Evolutionary conservation across 2,329 filamentous ascomycete species (phyloP).

Genomic region (Phaeosphaeriaceae sp.): DNA sequence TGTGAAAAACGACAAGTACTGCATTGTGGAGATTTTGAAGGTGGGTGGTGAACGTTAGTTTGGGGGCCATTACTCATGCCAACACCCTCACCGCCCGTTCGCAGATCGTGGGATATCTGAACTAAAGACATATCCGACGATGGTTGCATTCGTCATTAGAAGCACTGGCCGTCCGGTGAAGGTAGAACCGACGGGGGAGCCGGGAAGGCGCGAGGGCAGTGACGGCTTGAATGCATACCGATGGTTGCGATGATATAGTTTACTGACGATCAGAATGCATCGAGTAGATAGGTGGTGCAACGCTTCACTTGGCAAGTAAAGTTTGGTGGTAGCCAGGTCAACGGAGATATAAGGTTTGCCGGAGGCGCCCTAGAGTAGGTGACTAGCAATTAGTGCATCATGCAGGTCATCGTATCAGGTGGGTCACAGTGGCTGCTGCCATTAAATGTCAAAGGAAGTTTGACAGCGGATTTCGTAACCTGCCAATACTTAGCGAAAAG

Average conservation of each 20-base stretch:
- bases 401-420: conserved; percentile 3
- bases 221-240: neutral
- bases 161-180: neutral
- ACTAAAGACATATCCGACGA: neutral
- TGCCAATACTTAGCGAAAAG: conserved; percentile 18
- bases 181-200: neutral
- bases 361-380: conserved; percentile 6
- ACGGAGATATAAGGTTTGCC: conserved; percentile 24
- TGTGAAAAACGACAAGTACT: neutral
- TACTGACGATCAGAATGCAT: neutral
- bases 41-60: neutral
- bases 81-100: conserved; percentile 2
- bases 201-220: neutral
- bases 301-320: conserved; percentile 1
- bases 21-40: neutral
- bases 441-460: conserved; percentile 19
- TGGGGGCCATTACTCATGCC: conserved; percentile 1
- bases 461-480: conserved; percentile 28
- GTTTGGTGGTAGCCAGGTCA: conserved; percentile 14
- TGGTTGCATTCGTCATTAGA: neutral
- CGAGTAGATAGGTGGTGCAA: conserved; percentile 1
- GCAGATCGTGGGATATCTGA: conserved; percentile 1
- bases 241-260: neutral
- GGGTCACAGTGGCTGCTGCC: conserved; percentile 3
- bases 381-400: conserved; percentile 21